Evolutionary conservation across 2,329 filamentous ascomycete species (phyloP).

Genomic region (Sporothrix sp.): DNA sequence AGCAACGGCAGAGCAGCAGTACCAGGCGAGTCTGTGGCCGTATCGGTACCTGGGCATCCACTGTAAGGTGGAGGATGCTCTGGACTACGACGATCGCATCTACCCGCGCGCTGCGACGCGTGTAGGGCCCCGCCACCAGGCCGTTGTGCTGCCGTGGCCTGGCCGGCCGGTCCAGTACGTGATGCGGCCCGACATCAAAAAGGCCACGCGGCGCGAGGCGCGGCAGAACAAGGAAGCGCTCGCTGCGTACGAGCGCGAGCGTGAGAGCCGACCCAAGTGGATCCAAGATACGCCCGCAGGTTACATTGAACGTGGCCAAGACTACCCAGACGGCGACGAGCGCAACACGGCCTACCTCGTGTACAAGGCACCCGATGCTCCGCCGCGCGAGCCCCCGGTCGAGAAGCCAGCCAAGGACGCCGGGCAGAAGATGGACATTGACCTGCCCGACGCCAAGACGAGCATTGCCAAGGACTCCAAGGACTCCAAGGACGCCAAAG

Average conservation of each 20-base stretch:
- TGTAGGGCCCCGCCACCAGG: conserved; percentile 84
- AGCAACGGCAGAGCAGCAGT: conserved; percentile 75
- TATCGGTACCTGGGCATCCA: conserved; percentile 94
- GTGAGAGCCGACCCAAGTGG: conserved; percentile 83
- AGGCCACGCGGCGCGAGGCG: conserved; percentile 64
- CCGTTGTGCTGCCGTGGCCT: conserved; percentile 73
- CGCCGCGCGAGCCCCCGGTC: not conserved
- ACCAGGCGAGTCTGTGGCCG: conserved; percentile 89
- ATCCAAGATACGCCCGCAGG: conserved; percentile 83
- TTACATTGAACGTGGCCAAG: conserved; percentile 76
- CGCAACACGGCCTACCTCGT: conserved; percentile 64
- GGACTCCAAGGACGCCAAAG: conserved; percentile 1
- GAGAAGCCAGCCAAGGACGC: not conserved
- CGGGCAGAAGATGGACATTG: not conserved
- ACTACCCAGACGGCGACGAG: conserved; percentile 59
- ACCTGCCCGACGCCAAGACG: conserved; percentile 9
- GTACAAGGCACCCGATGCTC: conserved; percentile 59
- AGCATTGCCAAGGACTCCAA: conserved; percentile 6
- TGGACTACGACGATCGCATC: conserved; percentile 96
- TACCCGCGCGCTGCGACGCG: conserved; percentile 92
- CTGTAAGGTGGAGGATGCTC: conserved; percentile 85
- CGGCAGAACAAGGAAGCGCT: conserved; percentile 72
- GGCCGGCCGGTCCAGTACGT: conserved; percentile 83
- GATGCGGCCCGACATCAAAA: conserved; percentile 83
- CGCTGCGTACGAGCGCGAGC: conserved; percentile 73